Conservation (phyloP, 129 eudicot species). For the Chrysanthemum lavandulifolium region DNA sequence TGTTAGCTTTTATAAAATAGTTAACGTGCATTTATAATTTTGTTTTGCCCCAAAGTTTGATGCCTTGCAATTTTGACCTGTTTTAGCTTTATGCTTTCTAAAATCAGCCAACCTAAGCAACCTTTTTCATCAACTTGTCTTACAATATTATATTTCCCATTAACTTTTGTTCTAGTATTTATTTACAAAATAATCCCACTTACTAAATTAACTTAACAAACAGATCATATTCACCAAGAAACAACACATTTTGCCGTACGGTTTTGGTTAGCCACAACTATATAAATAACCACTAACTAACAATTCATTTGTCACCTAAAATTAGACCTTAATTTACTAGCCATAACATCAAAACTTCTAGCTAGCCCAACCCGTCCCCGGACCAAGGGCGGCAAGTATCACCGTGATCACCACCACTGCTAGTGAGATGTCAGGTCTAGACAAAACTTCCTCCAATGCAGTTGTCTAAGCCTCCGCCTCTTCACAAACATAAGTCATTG, state of each 20-base stretch:
- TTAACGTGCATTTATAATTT: constrained; percentile 32
- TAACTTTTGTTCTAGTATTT: constrained; percentile 3
- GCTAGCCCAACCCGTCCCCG: constrained; percentile 19
- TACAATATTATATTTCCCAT: constrained; percentile 6
- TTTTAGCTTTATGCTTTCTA: constrained; percentile 36
- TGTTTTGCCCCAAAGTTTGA: constrained; percentile 22
- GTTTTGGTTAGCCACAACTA: constrained; percentile 19
- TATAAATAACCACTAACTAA: constrained; percentile 18
- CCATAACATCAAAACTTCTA: background rate
- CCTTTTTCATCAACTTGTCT: constrained; percentile 20
- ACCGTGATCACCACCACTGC: background rate
- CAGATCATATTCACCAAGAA: constrained; percentile 26
- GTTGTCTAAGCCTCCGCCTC: constrained; percentile 26
- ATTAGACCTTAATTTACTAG: constrained; percentile 2
- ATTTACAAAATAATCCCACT: constrained; percentile 11
- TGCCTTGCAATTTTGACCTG: constrained; percentile 30
- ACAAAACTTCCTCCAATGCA: background rate
- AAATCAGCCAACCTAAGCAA: constrained; percentile 36
- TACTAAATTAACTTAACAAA: constrained; percentile 10
- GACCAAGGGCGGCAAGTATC: constrained; percentile 24
- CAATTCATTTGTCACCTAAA: constrained; percentile 5
- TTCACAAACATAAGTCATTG: constrained; percentile 31
- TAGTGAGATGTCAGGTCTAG: constrained; percentile 20
- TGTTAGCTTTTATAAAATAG: background rate
- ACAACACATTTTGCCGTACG: constrained; percentile 38